Evolutionary conservation across 768 basidiomycete genomes (phyloP).

Genomic region (Asterophora parasitica): DNA sequence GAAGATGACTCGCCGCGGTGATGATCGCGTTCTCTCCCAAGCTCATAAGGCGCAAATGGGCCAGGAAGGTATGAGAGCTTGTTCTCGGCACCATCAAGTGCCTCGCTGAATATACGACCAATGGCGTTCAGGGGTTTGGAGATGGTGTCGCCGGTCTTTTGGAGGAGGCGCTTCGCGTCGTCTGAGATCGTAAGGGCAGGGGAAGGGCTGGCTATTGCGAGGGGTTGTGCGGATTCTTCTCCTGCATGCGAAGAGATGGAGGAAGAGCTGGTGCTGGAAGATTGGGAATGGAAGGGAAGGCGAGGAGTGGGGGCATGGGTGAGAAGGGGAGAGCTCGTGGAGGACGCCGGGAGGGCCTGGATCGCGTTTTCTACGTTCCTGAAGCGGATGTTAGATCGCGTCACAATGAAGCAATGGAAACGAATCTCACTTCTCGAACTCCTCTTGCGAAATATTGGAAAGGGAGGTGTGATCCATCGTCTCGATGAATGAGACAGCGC

Average conservation of each 20-base stretch:
- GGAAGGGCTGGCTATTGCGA: constrained; percentile 54
- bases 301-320: constrained; percentile 25
- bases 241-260: constrained; percentile 55
- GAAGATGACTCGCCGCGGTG: no score
- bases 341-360: constrained; percentile 42
- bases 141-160: constrained; percentile 87
- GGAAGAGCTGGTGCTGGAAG: no score
- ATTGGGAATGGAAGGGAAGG: constrained; percentile 10
- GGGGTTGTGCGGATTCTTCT: constrained; percentile 84
- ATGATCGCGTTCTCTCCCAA: constrained; percentile 40
- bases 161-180: constrained; percentile 79
- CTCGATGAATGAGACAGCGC: constrained; percentile 95
- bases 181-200: constrained; percentile 45
- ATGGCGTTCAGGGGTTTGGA: constrained; percentile 90
- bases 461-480: constrained; percentile 95
- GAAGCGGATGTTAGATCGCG: not conserved
- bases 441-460: constrained; percentile 89
- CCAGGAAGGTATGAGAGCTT: constrained; percentile 62
- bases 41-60: constrained; percentile 65
- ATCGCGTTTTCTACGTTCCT: constrained; percentile 54
- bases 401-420: not conserved
- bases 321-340: constrained; percentile 31
- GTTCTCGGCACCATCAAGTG: constrained; percentile 67
- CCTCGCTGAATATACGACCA: constrained; percentile 82
- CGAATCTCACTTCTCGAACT: constrained; percentile 71